Conservation (phyloP, 2,329 filamentous ascomycete species). For the Colletotrichum ledebouriae region DNA sequence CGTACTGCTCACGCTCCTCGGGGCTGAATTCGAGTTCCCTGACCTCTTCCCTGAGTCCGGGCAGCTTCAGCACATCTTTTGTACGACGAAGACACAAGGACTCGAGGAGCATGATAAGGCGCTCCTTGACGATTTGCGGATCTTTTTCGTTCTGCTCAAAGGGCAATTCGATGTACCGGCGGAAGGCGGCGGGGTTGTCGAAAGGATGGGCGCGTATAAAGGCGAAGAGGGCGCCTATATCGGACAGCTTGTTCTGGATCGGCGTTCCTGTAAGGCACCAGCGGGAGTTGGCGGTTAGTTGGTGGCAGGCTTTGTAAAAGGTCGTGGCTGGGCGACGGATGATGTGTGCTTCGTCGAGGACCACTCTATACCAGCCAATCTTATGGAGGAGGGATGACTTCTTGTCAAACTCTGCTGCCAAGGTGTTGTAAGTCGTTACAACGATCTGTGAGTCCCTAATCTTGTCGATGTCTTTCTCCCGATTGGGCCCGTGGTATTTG, state of each 20-base stretch:
- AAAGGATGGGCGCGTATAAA: conserved; percentile 62
- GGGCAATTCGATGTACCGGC: conserved; percentile 58
- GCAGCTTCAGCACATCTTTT: conserved; percentile 56
- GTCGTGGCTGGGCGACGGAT: conserved; percentile 60
- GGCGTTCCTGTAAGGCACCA: conserved; percentile 69
- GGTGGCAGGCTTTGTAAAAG: conserved; percentile 57
- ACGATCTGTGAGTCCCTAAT: conserved; percentile 57
- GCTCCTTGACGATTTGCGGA: conserved; percentile 44
- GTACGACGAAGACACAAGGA: conserved; percentile 58
- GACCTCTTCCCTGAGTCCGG: conserved; percentile 44
- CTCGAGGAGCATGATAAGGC: conserved; percentile 52
- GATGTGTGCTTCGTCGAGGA: conserved; percentile 64
- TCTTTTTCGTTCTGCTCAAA: conserved; percentile 48
- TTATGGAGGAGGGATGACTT: conserved; percentile 48
- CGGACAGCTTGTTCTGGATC: conserved; percentile 66
- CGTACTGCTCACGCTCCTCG: conserved; percentile 51
- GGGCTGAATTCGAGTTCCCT: conserved; percentile 51
- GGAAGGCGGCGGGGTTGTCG: conserved; percentile 56
- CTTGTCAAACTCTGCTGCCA: conserved; percentile 52
- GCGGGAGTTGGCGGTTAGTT: conserved; percentile 58
- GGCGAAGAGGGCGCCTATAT: conserved; percentile 64
- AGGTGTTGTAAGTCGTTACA: conserved; percentile 62
- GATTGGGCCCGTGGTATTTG: conserved; percentile 54
- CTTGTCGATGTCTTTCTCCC: conserved; percentile 45
- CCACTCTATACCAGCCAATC: conserved; percentile 57